Evolutionary conservation across 768 basidiomycete species (phyloP), one percentile per base, ranked within the genome.

Genomic region (Asterophora lycoperdoides): DNA sequence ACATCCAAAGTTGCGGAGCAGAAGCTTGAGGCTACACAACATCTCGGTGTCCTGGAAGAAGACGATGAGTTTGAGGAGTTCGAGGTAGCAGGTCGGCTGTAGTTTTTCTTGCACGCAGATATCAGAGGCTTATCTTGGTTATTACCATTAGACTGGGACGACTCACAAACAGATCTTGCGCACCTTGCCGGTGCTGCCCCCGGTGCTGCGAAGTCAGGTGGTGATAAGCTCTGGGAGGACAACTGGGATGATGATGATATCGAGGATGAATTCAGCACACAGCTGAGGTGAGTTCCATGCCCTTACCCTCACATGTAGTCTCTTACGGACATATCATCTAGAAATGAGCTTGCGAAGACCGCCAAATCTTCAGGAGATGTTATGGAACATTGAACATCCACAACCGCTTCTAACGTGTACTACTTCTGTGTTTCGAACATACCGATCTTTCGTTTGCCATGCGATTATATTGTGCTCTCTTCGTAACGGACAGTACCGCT

Each of bases 171-270:
- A 2, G 86, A 90, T 65, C 68, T 93, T 19, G 85, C 86, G 11
- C 86, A 90, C 62, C 70, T 92, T 38, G 81, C 79, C 35, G 85
- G 86, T 15, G 76, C 82, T 2, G 79, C 83, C 4, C 84, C 87
- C 2, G 87, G 86, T 3, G 81, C 76, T 10, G 89, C 85, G 3
- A 84, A 83, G 58, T 86, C 86, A 29, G 85, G 85, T 35, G 88
- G 89, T 14, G 85, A 96, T 67, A 90, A 93, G 61, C 73, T 99
- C 9, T 99, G 96, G 96, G 96, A 99, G 73, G 96, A 98, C 59
- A 97, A 97, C 65, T 99, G 96, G 96, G 96, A 99, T 61, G 96
- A 99, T 59, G 96, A 99, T 69, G 95, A 98, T 68, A 84, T 96
- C 53, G 95, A 95, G 64, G 94, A 97, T 59, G 93, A 96, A 56